These are phyloP conservation scores for Magnaporthiopsis rhizophila DNA, from an alignment of 2,329 filamentous ascomycete species.

Conservation along the genomic window DNA sequence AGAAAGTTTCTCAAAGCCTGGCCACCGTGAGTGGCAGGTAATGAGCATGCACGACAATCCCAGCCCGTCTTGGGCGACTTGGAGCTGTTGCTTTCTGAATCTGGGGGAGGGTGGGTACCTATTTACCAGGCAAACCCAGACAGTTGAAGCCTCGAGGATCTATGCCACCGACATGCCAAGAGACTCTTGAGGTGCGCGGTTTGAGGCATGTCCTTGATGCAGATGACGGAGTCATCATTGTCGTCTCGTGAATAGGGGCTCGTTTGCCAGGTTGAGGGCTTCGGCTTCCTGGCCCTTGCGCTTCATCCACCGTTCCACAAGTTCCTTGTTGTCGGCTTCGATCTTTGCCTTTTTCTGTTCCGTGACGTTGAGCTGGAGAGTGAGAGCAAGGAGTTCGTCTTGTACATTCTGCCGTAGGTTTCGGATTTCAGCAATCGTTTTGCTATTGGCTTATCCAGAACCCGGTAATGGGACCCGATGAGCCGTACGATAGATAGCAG, in stretches of 20 bases:
- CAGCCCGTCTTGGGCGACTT: too few relatives aligned
- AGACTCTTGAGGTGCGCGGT: background rate
- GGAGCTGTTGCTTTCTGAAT: too few relatives aligned
- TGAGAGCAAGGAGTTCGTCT: slow-evolving; percentile 83
- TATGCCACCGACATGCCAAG: background rate
- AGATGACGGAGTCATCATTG: background rate
- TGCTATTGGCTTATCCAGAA: too few relatives aligned
- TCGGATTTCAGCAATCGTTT: background rate
- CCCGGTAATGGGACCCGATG: too few relatives aligned
- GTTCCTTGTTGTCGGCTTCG: slow-evolving; percentile 75
- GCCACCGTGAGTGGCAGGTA: background rate
- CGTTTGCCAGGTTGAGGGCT: slow-evolving; percentile 67
- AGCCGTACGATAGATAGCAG: too few relatives aligned
- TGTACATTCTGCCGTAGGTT: slow-evolving; percentile 58
- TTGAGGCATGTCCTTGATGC: background rate
- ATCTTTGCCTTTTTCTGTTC: slow-evolving; percentile 68
- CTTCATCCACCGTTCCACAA: slow-evolving; percentile 88
- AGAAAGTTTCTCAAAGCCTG: background rate
- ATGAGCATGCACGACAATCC: too few relatives aligned
- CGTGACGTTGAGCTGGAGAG: slow-evolving; percentile 79
- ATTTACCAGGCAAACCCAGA: background rate
- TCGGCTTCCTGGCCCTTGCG: slow-evolving; percentile 80
- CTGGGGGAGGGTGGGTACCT: background rate
- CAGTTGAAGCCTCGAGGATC: background rate
- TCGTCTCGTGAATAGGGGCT: slow-evolving; percentile 26